Evolutionary conservation across 2,329 filamentous ascomycete genomes (phyloP).

Genomic region (Bipolaris gigantea): DNA sequence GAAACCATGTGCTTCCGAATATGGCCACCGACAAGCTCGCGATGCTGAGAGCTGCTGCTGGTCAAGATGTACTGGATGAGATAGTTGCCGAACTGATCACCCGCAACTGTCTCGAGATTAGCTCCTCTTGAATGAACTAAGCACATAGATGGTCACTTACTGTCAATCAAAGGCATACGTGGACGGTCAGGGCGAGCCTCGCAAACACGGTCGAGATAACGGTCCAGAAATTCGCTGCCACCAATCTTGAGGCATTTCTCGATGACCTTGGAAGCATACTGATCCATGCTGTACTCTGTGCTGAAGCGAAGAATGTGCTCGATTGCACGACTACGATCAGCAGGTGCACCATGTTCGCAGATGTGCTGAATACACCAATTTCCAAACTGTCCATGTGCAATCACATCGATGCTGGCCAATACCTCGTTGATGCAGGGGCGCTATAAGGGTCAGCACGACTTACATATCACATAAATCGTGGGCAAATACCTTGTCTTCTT

Average conservation of each 20-base stretch:
- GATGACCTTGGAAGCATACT: conserved; percentile 98
- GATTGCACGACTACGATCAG: conserved; percentile 88
- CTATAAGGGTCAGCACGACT: conserved; percentile 50
- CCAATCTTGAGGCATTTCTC: conserved; percentile 99
- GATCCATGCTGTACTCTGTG: conserved; percentile 97
- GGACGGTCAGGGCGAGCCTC: conserved; percentile 88
- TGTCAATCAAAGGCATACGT: conserved; percentile 95
- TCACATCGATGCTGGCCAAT: conserved; percentile 89
- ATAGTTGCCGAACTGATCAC: conserved; percentile 98
- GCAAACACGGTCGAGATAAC: conserved; percentile 91
- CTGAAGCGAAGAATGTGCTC: conserved; percentile 94
- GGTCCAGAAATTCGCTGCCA: conserved; percentile 82
- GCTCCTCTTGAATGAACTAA: conserved; percentile 1
- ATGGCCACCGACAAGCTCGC: conserved; percentile 88
- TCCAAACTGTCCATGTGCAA: conserved; percentile 95
- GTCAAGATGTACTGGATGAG: conserved; percentile 96
- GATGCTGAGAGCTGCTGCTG: conserved; percentile 82
- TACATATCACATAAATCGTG: neutral
- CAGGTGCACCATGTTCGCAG: conserved; percentile 90
- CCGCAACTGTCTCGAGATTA: conserved; percentile 64
- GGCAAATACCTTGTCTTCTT: conserved; percentile 87
- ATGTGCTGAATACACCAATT: conserved; percentile 99
- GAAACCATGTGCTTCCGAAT: conserved; percentile 99
- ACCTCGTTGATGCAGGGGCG: conserved; percentile 97
- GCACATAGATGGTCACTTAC: conserved; percentile 47